These are phyloP conservation scores for Podospora comata DNA, from an alignment of 495 filamentous ascomycete genomes.

Conservation along the genomic window DNA sequence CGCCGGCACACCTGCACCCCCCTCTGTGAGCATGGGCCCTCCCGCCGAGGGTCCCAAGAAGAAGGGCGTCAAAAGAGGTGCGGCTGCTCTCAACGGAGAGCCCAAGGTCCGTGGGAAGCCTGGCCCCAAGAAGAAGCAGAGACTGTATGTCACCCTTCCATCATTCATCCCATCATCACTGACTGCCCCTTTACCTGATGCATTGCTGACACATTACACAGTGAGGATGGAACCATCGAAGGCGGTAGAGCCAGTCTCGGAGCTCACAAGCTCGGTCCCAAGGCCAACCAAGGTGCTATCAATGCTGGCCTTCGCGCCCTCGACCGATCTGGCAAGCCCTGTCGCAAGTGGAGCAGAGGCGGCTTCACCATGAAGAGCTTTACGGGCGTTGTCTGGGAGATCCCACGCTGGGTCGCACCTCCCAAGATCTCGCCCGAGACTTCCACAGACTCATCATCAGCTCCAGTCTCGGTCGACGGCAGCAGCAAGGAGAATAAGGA, in stretches of 20 bases:
- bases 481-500: slow-evolving; percentile 76
- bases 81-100: slow-evolving; percentile 47
- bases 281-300: slow-evolving; percentile 96
- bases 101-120: slow-evolving; percentile 75
- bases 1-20: slow-evolving; percentile 42
- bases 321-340: slow-evolving; percentile 84
- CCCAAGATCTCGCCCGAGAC: slow-evolving; percentile 46
- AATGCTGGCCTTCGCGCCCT: slow-evolving; percentile 93
- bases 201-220: slow-evolving; percentile 25
- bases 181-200: neutral
- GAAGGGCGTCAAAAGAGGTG: slow-evolving; percentile 53
- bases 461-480: slow-evolving; percentile 55
- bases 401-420: slow-evolving; percentile 79
- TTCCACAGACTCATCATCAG: slow-evolving; percentile 30
- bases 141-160: slow-evolving; percentile 64
- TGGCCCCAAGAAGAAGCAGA: slow-evolving; percentile 90
- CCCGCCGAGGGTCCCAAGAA: slow-evolving; percentile 57
- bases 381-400: slow-evolving; percentile 81
- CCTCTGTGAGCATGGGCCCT: slow-evolving; percentile 47
- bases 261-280: slow-evolving; percentile 83
- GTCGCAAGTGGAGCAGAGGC: slow-evolving; percentile 84
- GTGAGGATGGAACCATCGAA: slow-evolving; percentile 61
- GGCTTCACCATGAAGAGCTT: slow-evolving; percentile 85
- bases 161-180: slow-evolving; percentile 11
- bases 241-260: slow-evolving; percentile 40